Evolutionary conservation across 257 asterid species (phyloP), one percentile per base, ranked within the genome.

Genomic region (Solanum etuberosum): DNA sequence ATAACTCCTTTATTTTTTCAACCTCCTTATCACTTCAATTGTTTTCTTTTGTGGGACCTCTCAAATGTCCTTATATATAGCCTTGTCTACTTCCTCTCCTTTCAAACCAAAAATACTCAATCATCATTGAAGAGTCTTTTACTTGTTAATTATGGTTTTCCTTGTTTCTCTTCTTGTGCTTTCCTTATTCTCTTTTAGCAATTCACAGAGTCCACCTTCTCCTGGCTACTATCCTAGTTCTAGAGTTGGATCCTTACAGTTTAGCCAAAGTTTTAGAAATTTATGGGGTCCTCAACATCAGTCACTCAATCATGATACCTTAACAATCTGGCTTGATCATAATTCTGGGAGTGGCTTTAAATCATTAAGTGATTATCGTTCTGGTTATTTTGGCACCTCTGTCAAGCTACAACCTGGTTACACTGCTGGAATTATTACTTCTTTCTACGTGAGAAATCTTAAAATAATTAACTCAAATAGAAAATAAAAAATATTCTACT

Each of bases 281-380:
- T 94, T 94, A 21, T 96, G 99, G 99, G 98, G 98, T 54, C 88
- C 98, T 6, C 86, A 16, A 78, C 98, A 95, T 84, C 98, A 96
- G 63, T 90, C 87, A 7, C 87, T 78, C 0, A 97, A 94, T 80
- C 90, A 90, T 34, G 91, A 92, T 88, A 98, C 97, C 71, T 89
- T 94, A 80, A 85, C 95, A 12, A 91, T 96, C 88, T 95, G 99
- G 97, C 98, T 95, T 35, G 99, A 96, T 34, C 86, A 73, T 23
- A 90, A 87, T 76, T 94, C 98, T 48, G 99, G 99, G 38, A 96
- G 99, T 43, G 99, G 99, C 86, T 95, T 96, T 92, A 96, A 94
- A 93, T 96, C 98, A 32, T 94, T 93, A 10, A 93, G 94, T 84
- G 95, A 98, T 11, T 96, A 92, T 85, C 92, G 98, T 29, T 96